These are phyloP conservation scores for Salmacisia buchloeana DNA, from an alignment of 1,284 basidiomycete genomes.

Conservation along the genomic window DNA sequence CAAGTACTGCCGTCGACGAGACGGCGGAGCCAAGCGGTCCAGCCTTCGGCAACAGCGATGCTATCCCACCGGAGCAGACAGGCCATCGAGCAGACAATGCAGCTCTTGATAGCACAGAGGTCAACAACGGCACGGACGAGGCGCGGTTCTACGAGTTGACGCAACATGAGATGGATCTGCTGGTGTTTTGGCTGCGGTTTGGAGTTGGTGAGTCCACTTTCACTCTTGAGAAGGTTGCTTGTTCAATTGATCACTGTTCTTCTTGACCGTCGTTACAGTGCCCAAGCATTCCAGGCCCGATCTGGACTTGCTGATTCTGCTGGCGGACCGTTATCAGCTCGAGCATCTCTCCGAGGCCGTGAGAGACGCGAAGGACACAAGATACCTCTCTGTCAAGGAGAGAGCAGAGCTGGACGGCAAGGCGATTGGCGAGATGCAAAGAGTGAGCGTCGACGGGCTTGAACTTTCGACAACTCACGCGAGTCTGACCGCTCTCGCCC, in stretches of 20 bases:
- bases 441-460: background rate
- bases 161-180: background rate
- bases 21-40: no score
- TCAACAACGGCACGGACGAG: no score
- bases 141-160: background rate
- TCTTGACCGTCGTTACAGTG: background rate
- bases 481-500: no score
- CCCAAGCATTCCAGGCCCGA: background rate
- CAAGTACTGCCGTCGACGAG: no score
- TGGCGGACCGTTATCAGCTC: conserved; percentile 1
- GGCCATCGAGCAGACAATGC: background rate
- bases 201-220: background rate
- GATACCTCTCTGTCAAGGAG: background rate
- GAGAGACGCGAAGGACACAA: background rate
- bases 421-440: conserved; percentile 3
- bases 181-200: background rate
- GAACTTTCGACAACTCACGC: background rate
- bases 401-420: conserved; percentile 4
- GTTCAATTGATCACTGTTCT: background rate
- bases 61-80: no score
- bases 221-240: background rate
- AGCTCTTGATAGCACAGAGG: no score
- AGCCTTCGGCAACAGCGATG: no score
- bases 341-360: background rate
- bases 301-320: background rate